phyloP scores from a whole-genome alignment of 169 alveolate species.

The Plasmodium knowlesi region DNA sequence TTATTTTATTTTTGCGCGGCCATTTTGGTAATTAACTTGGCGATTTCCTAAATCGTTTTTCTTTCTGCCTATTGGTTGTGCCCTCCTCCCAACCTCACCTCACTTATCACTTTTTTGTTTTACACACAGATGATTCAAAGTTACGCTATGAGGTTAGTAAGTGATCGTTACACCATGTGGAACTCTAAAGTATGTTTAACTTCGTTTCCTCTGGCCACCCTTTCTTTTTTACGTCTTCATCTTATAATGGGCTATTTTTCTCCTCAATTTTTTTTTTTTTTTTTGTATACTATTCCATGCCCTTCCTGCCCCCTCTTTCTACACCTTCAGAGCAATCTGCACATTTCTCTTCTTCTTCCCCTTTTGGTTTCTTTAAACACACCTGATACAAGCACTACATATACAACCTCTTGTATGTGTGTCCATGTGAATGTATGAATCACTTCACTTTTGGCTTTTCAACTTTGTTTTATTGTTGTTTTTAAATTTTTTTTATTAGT shows the following conservation, averaged over 20 bases:
- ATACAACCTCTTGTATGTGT: not conserved
- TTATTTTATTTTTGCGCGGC: not conserved
- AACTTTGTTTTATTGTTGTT: constrained; percentile 74
- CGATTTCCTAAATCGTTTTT: not conserved
- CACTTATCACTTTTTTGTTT: not conserved
- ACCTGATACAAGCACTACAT: not conserved
- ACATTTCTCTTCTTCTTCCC: not conserved
- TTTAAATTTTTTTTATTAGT: constrained; percentile 48
- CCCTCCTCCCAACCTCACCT: not conserved
- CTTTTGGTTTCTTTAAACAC: not conserved
- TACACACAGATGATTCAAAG: not conserved
- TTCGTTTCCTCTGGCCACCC: not conserved
- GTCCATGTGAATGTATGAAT: not conserved
- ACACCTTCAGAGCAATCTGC: not conserved
- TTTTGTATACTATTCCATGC: constrained; percentile 5
- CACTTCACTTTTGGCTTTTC: constrained; percentile 38
- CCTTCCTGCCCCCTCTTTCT: not conserved
- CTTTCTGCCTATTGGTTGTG: not conserved
- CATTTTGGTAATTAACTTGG: not conserved
- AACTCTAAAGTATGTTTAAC: not conserved
- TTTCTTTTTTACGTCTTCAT: not conserved
- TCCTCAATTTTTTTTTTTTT: constrained; percentile 8
- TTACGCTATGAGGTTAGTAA: not conserved
- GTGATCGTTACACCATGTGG: not conserved
- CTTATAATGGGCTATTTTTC: not conserved